Evolutionary conservation across 2,329 filamentous ascomycete species (phyloP).

Genomic region (Beauveria sp.): DNA sequence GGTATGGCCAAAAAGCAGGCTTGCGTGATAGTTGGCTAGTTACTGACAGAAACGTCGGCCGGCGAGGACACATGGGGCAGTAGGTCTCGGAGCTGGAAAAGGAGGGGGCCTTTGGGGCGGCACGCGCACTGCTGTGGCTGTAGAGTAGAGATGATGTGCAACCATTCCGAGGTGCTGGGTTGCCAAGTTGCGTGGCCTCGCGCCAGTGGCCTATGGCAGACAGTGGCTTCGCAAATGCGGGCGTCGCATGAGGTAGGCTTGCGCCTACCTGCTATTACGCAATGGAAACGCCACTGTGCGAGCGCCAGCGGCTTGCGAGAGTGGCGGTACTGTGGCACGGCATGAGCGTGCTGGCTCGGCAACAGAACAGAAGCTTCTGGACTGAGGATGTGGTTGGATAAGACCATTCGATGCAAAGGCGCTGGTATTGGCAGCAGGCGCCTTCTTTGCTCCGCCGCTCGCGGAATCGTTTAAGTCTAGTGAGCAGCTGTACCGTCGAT

Average conservation of each 20-base stretch:
- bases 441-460: neutral
- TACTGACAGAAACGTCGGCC: neutral
- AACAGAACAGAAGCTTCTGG: neutral
- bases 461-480: neutral
- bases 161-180: slow-evolving; percentile 5
- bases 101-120: slow-evolving; percentile 1
- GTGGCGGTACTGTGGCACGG: neutral
- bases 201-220: neutral
- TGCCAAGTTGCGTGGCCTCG: neutral
- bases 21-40: neutral
- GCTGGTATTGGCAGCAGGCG: neutral
- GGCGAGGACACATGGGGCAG: neutral
- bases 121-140: slow-evolving; percentile 1
- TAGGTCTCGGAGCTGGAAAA: neutral
- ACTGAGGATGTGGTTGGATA: neutral
- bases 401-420: no score
- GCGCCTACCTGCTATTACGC: neutral
- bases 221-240: neutral
- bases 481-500: neutral
- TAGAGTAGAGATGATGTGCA: neutral
- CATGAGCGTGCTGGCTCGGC: neutral
- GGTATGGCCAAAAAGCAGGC: neutral
- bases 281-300: neutral
- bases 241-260: neutral
- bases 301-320: neutral